Conservation (phyloP, 1,284 basidiomycete genomes). For the Cryptococcus sp. region DNA sequence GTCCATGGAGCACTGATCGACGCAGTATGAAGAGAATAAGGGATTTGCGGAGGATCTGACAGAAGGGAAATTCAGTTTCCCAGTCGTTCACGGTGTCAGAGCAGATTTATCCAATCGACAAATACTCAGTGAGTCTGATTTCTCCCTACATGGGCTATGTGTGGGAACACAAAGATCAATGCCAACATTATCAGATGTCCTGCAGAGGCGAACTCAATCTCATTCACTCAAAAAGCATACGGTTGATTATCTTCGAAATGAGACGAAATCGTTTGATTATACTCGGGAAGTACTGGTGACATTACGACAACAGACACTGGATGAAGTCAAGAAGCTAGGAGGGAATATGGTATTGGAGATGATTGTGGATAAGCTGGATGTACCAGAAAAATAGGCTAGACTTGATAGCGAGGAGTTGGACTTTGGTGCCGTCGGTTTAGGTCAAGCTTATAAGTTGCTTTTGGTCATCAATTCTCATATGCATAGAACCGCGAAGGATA, state of each 20-base stretch:
- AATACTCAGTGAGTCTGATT: conserved; percentile 64
- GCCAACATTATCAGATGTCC: conserved; percentile 59
- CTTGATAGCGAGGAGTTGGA: not conserved
- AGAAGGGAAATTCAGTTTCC: conserved; percentile 96
- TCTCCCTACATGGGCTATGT: not conserved
- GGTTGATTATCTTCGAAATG: conserved; percentile 67
- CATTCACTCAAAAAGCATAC: conserved; percentile 72
- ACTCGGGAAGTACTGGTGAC: conserved; percentile 59
- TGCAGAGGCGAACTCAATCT: conserved; percentile 79
- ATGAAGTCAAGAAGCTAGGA: conserved; percentile 40
- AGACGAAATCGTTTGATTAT: conserved; percentile 71
- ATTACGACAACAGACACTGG: conserved; percentile 51
- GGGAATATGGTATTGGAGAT: conserved; percentile 39
- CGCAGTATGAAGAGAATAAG: conserved; percentile 81
- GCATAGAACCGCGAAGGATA: no score
- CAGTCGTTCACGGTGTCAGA: conserved; percentile 81
- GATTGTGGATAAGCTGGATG: conserved; percentile 30
- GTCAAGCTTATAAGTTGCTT: no score
- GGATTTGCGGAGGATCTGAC: conserved; percentile 92
- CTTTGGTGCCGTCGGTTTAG: no score
- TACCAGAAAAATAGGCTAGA: conserved; percentile 11
- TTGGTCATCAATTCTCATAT: no score
- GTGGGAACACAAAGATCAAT: no score
- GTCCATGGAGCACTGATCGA: not conserved
- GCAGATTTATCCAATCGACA: conserved; percentile 68